Conservation (phyloP, 2,329 filamentous ascomycete species). For the Endothia cerciana region DNA sequence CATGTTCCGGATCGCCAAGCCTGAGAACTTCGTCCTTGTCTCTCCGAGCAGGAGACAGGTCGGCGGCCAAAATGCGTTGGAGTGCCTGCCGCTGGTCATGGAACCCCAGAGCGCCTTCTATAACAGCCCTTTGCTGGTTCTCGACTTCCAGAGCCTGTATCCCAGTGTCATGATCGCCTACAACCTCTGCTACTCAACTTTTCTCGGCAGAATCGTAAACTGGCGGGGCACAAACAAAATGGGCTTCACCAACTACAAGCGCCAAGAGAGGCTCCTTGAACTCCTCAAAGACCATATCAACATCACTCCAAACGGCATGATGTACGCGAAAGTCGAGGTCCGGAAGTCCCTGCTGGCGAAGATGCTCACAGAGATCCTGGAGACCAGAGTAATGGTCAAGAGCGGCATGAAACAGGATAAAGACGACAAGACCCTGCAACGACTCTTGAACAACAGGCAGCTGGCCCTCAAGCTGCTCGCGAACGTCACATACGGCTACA, state of each 20-base stretch:
- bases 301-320: conserved; percentile 93
- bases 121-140: conserved; percentile 81
- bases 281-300: conserved; percentile 86
- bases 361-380: conserved; percentile 94
- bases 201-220: conserved; percentile 79
- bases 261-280: conserved; percentile 74
- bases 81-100: conserved; percentile 95
- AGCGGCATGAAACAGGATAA: conserved; percentile 94
- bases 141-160: conserved; percentile 96
- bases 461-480: conserved; percentile 93
- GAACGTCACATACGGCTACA: conserved; percentile 99
- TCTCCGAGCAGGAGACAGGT: conserved; percentile 93
- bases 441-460: conserved; percentile 89
- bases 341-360: conserved; percentile 91
- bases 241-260: conserved; percentile 86
- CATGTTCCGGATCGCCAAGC: conserved; percentile 98
- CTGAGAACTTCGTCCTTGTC: conserved; percentile 88
- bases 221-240: conserved; percentile 96
- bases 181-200: conserved; percentile 98
- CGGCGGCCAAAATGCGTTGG: conserved; percentile 88
- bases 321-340: conserved; percentile 85
- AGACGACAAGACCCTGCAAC: conserved; percentile 82
- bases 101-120: conserved; percentile 96
- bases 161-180: conserved; percentile 99
- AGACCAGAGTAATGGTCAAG: conserved; percentile 97